Evolutionary conservation across 2,329 filamentous ascomycete genomes (phyloP).

Genomic region (Clarireedia homoeocarpa): DNA sequence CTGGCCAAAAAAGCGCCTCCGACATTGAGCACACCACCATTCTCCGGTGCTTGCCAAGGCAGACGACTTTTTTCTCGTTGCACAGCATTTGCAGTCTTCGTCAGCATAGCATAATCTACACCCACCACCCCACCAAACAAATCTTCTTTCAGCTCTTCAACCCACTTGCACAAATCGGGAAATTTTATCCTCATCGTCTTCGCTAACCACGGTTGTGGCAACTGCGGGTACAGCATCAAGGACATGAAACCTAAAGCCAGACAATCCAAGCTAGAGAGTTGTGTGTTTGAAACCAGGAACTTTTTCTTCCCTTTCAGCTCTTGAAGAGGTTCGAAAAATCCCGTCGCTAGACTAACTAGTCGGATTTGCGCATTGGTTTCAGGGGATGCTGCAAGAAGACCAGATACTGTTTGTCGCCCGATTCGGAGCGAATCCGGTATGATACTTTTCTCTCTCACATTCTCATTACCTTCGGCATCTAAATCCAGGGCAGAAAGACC

Average conservation of each 20-base stretch:
- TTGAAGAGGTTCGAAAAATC: slow-evolving; percentile 64
- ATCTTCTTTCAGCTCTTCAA: slow-evolving; percentile 31
- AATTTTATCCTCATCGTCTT: slow-evolving; percentile 46
- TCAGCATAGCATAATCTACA: slow-evolving; percentile 22
- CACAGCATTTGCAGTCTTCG: slow-evolving; percentile 10
- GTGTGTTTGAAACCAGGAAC: slow-evolving; percentile 45
- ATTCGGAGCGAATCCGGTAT: slow-evolving; percentile 28
- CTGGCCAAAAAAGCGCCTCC: slow-evolving; percentile 21
- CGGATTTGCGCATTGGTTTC: slow-evolving; percentile 68
- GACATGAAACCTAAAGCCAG: slow-evolving; percentile 72
- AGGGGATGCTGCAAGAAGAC: slow-evolving; percentile 54
- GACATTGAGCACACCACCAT: slow-evolving; percentile 21
- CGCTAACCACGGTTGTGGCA: slow-evolving; percentile 56
- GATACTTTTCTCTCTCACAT: slow-evolving; percentile 27
- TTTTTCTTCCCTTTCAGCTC: slow-evolving; percentile 48
- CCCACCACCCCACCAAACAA: slow-evolving; percentile 33
- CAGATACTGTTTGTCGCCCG: slow-evolving; percentile 41
- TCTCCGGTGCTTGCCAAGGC: slow-evolving; percentile 28
- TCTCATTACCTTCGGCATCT: slow-evolving; percentile 38
- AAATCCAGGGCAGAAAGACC: slow-evolving; percentile 62
- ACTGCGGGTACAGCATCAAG: slow-evolving; percentile 56
- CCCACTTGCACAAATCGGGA: slow-evolving; percentile 36
- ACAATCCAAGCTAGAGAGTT: slow-evolving; percentile 66
- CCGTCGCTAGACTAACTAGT: slow-evolving; percentile 62
- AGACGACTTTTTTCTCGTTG: slow-evolving; percentile 16